Percentiles rank a stretch among this genome's conserved stretches.
phyloP scores from a whole-genome alignment of 1,284 basidiomycete species.

The Grifola frondosa region DNA sequence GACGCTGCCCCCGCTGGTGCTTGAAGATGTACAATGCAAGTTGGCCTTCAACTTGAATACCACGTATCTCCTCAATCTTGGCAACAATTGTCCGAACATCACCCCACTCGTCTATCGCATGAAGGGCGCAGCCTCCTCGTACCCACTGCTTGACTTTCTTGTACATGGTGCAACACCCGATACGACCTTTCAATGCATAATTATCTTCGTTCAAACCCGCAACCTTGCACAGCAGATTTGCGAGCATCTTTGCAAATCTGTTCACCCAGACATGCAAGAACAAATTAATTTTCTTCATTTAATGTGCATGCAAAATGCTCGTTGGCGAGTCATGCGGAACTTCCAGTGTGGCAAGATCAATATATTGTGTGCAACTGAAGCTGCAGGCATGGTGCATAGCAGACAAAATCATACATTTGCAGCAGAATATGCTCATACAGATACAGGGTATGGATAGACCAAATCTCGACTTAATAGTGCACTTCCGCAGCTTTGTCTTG shows the following conservation, averaged over 20 bases:
- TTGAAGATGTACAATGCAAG: constrained; percentile 5
- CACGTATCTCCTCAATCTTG: constrained; percentile 15
- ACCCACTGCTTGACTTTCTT: too few relatives aligned
- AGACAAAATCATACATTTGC: too few relatives aligned
- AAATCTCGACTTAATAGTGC: constrained; percentile 14
- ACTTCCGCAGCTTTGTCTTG: constrained; percentile 10
- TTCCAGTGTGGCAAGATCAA: constrained; percentile 8
- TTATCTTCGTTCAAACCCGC: constrained; percentile 4
- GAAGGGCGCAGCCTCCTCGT: neutral
- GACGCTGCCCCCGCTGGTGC: constrained; percentile 9
- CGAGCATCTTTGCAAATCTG: neutral
- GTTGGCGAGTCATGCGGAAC: constrained; percentile 1
- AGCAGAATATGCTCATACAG: too few relatives aligned
- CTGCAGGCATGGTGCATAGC: constrained; percentile 19
- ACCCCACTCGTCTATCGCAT: constrained; percentile 7
- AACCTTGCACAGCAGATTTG: neutral
- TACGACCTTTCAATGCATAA: neutral
- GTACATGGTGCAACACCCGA: neutral
- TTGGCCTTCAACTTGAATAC: constrained; percentile 4
- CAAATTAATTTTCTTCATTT: constrained; percentile 4
- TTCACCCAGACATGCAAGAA: neutral
- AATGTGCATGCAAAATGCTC: constrained; percentile 20
- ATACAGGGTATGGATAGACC: constrained; percentile 21
- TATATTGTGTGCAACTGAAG: constrained; percentile 15
- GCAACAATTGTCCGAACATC: constrained; percentile 24